A percentile compares a stretch with the other conserved stretches of the same genome.
Conservation (phyloP, 2,329 filamentous ascomycete genomes). For the Sporothrix luriei region DNA sequence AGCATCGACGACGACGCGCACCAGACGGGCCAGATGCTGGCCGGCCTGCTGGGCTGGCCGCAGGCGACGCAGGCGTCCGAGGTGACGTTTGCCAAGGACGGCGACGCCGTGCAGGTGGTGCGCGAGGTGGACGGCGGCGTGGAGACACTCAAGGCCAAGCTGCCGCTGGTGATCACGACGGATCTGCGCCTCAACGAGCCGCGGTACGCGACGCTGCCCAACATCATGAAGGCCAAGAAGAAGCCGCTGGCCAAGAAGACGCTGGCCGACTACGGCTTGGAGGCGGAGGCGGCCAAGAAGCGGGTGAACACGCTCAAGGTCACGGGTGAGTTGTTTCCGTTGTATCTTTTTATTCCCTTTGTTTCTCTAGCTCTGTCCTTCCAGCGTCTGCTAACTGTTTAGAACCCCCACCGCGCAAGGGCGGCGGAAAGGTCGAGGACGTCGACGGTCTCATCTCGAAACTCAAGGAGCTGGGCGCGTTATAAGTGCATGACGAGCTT, state of each 20-base stretch:
- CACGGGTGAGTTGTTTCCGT: slow-evolving; percentile 60
- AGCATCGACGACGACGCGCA: slow-evolving; percentile 94
- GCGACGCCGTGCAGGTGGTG: slow-evolving; percentile 73
- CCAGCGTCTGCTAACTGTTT: slow-evolving; percentile 34
- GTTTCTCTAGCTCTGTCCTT: no score
- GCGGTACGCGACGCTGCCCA: slow-evolving; percentile 89
- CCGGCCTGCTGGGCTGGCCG: slow-evolving; percentile 85
- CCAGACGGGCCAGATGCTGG: slow-evolving; percentile 98
- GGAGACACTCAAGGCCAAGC: slow-evolving; percentile 80
- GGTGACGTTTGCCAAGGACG: slow-evolving; percentile 73
- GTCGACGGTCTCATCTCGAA: slow-evolving; percentile 92
- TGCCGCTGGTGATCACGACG: slow-evolving; percentile 94
- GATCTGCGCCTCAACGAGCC: slow-evolving; percentile 94
- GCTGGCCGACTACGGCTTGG: slow-evolving; percentile 77
- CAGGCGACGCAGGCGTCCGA: slow-evolving; percentile 93
- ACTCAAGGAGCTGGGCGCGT: slow-evolving; percentile 92
- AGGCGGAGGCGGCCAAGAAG: slow-evolving; percentile 70
- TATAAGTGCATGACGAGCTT: slow-evolving; percentile 53
- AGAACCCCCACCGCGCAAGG: slow-evolving; percentile 86
- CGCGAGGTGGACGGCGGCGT: slow-evolving; percentile 94
- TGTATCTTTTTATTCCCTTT: not conserved
- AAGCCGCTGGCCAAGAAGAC: slow-evolving; percentile 95
- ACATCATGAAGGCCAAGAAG: slow-evolving; percentile 99
- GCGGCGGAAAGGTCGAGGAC: slow-evolving; percentile 95
- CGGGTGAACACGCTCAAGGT: slow-evolving; percentile 91